phyloP scores from a whole-genome alignment of 2,329 filamentous ascomycete genomes.

The Calonectria honghensis region DNA sequence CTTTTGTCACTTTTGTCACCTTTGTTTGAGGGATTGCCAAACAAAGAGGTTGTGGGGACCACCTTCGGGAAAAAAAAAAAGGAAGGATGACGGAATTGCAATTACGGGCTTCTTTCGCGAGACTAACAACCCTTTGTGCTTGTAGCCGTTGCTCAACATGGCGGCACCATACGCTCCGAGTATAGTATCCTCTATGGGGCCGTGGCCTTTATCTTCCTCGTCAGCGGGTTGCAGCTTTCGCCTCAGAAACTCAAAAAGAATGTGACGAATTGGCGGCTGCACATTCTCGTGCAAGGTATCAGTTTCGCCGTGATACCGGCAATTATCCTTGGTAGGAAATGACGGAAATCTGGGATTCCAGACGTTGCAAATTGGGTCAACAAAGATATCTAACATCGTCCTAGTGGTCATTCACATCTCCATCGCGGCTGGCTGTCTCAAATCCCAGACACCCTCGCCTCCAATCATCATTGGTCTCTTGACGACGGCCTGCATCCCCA shows the following conservation, averaged over 20 bases:
- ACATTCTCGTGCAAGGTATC: conserved; percentile 79
- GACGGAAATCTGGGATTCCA: neutral
- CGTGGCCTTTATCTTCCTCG: conserved; percentile 81
- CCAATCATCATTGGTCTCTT: conserved; percentile 81
- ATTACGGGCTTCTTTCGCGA: neutral
- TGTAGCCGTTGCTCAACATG: conserved; percentile 68
- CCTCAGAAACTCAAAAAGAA: conserved; percentile 77
- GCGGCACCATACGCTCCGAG: conserved; percentile 71
- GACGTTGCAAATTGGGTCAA: neutral
- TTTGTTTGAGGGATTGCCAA: neutral
- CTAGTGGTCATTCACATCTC: conserved; percentile 68
- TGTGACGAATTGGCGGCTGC: conserved; percentile 79
- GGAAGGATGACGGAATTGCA: neutral
- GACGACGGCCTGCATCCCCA: conserved; percentile 80
- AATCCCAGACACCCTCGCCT: conserved; percentile 76
- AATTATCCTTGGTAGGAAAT: conserved; percentile 71
- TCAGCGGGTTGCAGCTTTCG: conserved; percentile 82
- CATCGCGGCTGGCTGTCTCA: conserved; percentile 66
- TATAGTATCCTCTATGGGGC: conserved; percentile 80
- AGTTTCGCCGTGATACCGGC: conserved; percentile 81
- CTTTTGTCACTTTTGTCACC: neutral
- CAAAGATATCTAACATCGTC: neutral
- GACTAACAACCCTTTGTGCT: conserved; percentile 34
- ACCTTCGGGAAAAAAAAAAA: neutral
- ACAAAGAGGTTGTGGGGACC: neutral